Evolutionary conservation across 805 yeast genomes (phyloP).

Genomic region (Wickerhamiella azymoides): DNA sequence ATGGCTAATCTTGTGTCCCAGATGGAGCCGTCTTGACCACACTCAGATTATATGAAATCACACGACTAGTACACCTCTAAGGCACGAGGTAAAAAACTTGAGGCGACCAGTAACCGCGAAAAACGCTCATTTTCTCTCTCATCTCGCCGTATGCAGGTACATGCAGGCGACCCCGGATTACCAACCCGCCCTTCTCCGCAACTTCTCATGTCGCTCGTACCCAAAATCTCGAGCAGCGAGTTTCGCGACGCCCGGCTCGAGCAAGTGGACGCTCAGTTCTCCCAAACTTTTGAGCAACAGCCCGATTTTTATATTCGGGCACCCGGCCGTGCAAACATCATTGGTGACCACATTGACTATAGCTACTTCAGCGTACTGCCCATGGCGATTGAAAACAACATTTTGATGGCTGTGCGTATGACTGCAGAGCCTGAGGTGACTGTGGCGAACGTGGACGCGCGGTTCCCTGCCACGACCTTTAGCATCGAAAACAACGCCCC

Average conservation of each 20-base stretch:
- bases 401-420: conserved; percentile 34
- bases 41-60: too few relatives aligned
- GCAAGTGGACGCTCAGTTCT: not conserved
- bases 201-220: conserved; percentile 1
- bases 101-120: too few relatives aligned
- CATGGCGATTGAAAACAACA: conserved; percentile 55
- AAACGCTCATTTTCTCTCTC: too few relatives aligned
- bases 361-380: conserved; percentile 54
- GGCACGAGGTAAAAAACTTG: too few relatives aligned
- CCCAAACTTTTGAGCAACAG: not conserved
- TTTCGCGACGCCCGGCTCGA: not conserved
- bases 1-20: too few relatives aligned
- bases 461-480: conserved; percentile 16
- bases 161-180: not conserved
- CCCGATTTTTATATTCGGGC: conserved; percentile 43
- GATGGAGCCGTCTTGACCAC: too few relatives aligned
- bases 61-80: too few relatives aligned
- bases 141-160: not conserved
- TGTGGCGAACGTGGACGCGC: conserved; percentile 26
- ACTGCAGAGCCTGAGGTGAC: conserved; percentile 21
- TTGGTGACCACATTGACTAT: conserved; percentile 67
- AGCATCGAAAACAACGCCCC: conserved; percentile 20
- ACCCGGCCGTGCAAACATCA: conserved; percentile 65
- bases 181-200: not conserved
- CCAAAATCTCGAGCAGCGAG: not conserved